These are phyloP conservation scores for Rhynchospora breviuscula DNA, from an alignment of 176 grass and related monocot species.

Conservation along the genomic window DNA sequence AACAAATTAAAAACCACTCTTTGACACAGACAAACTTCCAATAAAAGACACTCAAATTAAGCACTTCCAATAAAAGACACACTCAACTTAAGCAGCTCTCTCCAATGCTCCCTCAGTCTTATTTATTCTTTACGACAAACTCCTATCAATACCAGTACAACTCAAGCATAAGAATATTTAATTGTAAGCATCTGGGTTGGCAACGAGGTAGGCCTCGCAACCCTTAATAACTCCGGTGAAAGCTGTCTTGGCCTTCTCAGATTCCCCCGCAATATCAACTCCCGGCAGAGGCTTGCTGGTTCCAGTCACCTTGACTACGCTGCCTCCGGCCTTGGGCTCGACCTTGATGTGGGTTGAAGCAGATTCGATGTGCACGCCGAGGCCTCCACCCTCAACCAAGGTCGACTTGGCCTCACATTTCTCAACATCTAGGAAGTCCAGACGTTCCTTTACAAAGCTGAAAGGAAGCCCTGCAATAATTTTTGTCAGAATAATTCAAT, in stretches of 20 bases:
- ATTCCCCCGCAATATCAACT: slow-evolving; percentile 17
- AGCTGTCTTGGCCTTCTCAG: slow-evolving; percentile 32
- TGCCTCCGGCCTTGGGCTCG: slow-evolving; percentile 35
- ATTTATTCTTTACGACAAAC: too few relatives aligned
- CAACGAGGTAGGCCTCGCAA: slow-evolving; percentile 44
- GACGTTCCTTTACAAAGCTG: slow-evolving; percentile 36
- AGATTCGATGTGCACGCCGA: slow-evolving; percentile 34
- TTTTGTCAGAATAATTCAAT: too few relatives aligned
- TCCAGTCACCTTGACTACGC: slow-evolving; percentile 38
- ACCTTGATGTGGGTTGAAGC: slow-evolving; percentile 47
- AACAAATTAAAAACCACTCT: too few relatives aligned
- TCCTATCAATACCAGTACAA: too few relatives aligned
- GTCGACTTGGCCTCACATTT: slow-evolving; percentile 50
- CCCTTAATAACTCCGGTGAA: slow-evolving; percentile 41
- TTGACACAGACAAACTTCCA: too few relatives aligned
- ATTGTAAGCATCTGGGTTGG: slow-evolving; percentile 53
- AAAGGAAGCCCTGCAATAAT: slow-evolving; percentile 42
- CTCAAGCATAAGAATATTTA: not conserved
- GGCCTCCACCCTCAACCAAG: slow-evolving; percentile 47
- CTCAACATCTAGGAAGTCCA: slow-evolving; percentile 39
- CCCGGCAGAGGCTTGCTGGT: slow-evolving; percentile 41
- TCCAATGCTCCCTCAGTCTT: too few relatives aligned
- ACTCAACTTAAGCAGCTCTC: too few relatives aligned
- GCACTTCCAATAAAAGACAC: too few relatives aligned
- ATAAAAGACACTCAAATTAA: too few relatives aligned